Base-by-base conservation (phyloP, 768 basidiomycete genomes). In the Multifurca ochricompacta region DNA sequence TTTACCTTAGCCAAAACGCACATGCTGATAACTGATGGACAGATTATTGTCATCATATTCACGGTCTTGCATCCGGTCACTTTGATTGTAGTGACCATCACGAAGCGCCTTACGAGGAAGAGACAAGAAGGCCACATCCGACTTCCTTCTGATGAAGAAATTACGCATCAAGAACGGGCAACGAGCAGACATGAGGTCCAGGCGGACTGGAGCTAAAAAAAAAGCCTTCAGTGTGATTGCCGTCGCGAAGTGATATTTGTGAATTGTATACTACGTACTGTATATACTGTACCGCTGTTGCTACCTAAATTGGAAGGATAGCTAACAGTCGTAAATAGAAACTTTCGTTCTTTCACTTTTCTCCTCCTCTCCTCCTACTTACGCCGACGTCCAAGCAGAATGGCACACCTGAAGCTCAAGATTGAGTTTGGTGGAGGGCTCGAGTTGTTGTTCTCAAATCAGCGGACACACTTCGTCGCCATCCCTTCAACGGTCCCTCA, bases 361-460 rank as follows among this genome's bases (percentile, higher is more conserved):
- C n/a, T n/a, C n/a, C n/a, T n/a, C 23, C 27, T 13, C 16, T 13
- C 18, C 32, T 10, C 13, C 31, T 16, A 14, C 28, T 6, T 3
- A 19, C 11, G 11, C 18, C 21, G 8, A 37, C n/a, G n/a, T n/a
- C n/a, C 2, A 4, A 14, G 27, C 43, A n/a, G 28, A 27, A 31
- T 65, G 64, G 53, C 63, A 8, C 59, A 60, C 4, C 44, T 68
- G 28, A 65, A 65, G 35, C 59, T 91, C 61, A 85, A 79, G 54
- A 70, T 92, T 62, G 84, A 86, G 65, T 91, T 92, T 66, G 73
- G 87, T 51, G 91, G 91, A 37, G 91, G 91, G 14, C 80, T 93
- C 53, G 92, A 95, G 66, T 75, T 90, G 3, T 73, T 95, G 8
- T 95, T 95, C 71, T 74, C 75, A 8, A 87, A 89, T 60, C 65